Evolutionary conservation across 2,329 filamentous ascomycete genomes (phyloP).

Genomic region (Fusarium sp.): DNA sequence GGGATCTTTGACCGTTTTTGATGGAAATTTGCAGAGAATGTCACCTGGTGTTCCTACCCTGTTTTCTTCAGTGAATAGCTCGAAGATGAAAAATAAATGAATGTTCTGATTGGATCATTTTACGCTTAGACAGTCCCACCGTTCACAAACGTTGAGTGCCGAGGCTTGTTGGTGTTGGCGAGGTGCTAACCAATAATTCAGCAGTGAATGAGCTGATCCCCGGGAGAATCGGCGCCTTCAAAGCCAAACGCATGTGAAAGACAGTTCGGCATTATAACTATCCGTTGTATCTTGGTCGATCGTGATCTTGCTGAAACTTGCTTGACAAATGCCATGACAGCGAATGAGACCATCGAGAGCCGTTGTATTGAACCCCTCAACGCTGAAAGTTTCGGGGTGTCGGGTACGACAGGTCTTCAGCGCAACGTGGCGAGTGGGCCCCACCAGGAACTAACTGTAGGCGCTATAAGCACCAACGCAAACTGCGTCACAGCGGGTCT

Average conservation of each 20-base stretch:
- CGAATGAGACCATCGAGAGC: no score
- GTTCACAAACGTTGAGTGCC: not conserved
- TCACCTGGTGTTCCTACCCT: not conserved
- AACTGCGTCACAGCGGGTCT: not conserved
- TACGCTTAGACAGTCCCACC: not conserved
- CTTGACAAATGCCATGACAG: not conserved
- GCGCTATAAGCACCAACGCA: not conserved
- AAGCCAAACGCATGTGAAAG: not conserved
- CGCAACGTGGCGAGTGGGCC: not conserved
- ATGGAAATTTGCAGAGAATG: not conserved
- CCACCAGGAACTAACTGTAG: not conserved
- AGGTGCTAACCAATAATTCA: not conserved
- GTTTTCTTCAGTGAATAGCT: not conserved
- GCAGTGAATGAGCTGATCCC: not conserved
- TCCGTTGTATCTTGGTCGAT: not conserved
- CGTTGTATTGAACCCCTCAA: not conserved
- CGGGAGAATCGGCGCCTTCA: not conserved
- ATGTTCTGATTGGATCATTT: not conserved
- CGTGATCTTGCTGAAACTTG: not conserved
- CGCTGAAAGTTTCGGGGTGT: not conserved
- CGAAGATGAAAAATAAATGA: rapidly evolving
- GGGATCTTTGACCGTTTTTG: not conserved
- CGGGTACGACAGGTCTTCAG: not conserved
- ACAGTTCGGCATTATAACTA: not conserved
- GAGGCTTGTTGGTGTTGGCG: not conserved